Percentiles rank a stretch among this genome's conserved stretches.
phyloP scores from a whole-genome alignment of 768 basidiomycete species.

The Boletus rubescentipes region DNA sequence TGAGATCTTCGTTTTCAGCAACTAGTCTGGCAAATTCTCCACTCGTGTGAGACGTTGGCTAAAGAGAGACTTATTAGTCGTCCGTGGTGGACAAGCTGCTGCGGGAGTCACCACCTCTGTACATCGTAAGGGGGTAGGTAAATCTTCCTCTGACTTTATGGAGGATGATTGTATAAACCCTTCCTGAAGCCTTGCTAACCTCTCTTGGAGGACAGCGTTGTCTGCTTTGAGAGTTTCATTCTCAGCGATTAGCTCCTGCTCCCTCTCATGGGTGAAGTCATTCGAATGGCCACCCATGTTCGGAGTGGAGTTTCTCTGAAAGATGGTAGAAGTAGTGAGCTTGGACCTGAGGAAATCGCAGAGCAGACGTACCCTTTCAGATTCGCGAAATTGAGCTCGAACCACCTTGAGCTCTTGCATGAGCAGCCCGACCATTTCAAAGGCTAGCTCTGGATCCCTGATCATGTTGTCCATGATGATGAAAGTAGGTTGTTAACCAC shows the following conservation, averaged over 20 bases:
- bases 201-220: constrained; percentile 18
- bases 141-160: constrained; percentile 20
- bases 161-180: constrained; percentile 1
- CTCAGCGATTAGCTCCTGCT: constrained; percentile 13
- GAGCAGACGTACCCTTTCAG: constrained; percentile 15
- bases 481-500: background rate
- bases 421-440: constrained; percentile 27
- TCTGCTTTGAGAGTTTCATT: constrained; percentile 19
- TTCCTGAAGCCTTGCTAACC: constrained; percentile 15
- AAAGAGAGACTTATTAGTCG: constrained; percentile 1
- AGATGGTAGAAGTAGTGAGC: background rate
- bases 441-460: constrained; percentile 27
- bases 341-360: background rate
- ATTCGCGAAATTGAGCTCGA: constrained; percentile 23
- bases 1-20: constrained; percentile 17
- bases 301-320: constrained; percentile 12
- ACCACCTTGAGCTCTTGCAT: constrained; percentile 25
- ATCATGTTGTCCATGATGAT: constrained; percentile 19
- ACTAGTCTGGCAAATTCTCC: constrained; percentile 14
- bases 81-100: background rate
- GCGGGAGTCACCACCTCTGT: constrained; percentile 3
- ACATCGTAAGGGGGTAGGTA: background rate
- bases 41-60: constrained; percentile 10
- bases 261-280: constrained; percentile 2
- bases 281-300: background rate